phyloP scores from a whole-genome alignment of 495 filamentous ascomycete species.

The Tetracladium setigerum region DNA sequence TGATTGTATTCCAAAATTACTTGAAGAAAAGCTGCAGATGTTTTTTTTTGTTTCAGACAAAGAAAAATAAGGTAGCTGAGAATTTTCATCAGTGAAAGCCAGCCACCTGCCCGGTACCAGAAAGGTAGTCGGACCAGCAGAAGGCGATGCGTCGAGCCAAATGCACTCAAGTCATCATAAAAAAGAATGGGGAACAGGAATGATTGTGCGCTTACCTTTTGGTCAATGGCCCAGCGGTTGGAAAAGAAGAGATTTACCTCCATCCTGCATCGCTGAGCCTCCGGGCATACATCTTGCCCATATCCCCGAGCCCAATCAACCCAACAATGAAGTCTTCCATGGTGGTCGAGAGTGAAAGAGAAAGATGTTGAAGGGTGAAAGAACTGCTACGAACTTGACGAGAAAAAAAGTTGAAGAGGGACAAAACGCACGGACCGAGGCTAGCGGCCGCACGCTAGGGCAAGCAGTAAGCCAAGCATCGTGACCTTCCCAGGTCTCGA shows the following conservation, averaged over 20 bases:
- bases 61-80: slow-evolving; percentile 89
- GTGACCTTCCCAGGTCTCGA: no score
- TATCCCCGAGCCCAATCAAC: slow-evolving; percentile 98
- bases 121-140: slow-evolving; percentile 25
- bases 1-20: neutral
- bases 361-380: no score
- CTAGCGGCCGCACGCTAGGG: no score
- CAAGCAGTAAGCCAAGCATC: no score
- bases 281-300: slow-evolving; percentile 98
- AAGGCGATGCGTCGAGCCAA: slow-evolving; percentile 92
- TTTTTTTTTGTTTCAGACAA: slow-evolving; percentile 61
- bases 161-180: slow-evolving; percentile 99
- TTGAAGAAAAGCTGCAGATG: slow-evolving; percentile 2
- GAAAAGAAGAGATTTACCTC: slow-evolving; percentile 57
- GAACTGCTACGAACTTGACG: no score
- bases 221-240: slow-evolving; percentile 14
- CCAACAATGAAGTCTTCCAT: slow-evolving; percentile 69
- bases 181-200: slow-evolving; percentile 20
- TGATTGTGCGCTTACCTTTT: slow-evolving; percentile 14
- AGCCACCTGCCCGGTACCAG: slow-evolving; percentile 22
- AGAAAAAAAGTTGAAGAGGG: no score
- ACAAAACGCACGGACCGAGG: no score
- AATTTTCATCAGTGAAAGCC: slow-evolving; percentile 84
- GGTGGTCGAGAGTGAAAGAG: neutral
- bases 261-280: slow-evolving; percentile 83